phyloP scores from a whole-genome alignment of 1,284 basidiomycete species.

The Cryptococcus sp. region DNA sequence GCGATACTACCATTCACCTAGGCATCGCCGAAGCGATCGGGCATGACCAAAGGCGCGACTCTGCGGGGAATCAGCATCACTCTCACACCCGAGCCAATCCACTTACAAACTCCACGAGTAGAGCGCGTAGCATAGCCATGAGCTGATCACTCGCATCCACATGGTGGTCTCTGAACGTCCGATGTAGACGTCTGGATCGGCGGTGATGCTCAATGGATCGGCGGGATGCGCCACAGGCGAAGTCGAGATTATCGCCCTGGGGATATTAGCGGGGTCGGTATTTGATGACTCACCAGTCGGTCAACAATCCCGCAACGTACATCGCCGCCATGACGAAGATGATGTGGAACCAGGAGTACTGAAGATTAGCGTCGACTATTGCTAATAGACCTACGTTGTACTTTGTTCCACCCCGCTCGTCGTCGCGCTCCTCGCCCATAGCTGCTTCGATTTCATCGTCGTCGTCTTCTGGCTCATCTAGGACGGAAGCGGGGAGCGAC shows the following conservation, averaged over 20 bases:
- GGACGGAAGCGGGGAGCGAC: constrained; percentile 89
- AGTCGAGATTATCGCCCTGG: constrained; percentile 46
- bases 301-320: constrained; percentile 98
- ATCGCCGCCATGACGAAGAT: constrained; percentile 95
- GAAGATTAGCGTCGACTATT: constrained; percentile 7
- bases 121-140: constrained; percentile 87
- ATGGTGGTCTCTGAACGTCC: constrained; percentile 94
- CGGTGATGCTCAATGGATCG: constrained; percentile 19
- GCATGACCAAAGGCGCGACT: constrained; percentile 83
- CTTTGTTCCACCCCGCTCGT: constrained; percentile 93
- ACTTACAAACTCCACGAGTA: constrained; percentile 80
- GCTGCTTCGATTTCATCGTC: constrained; percentile 72
- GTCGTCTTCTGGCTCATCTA: constrained; percentile 74
- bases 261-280: constrained; percentile 5
- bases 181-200: constrained; percentile 76
- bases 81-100: background rate
- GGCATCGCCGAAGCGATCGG: constrained; percentile 59
- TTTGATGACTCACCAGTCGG: constrained; percentile 77
- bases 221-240: constrained; percentile 40
- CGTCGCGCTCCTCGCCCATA: constrained; percentile 76
- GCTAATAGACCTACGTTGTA: constrained; percentile 74
- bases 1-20: constrained; percentile 3
- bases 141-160: constrained; percentile 98
- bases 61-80: constrained; percentile 27
- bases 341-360: constrained; percentile 98